Evolutionary conservation across 1,284 basidiomycete species (phyloP).

Genomic region (Paramarasmius palmivorus): DNA sequence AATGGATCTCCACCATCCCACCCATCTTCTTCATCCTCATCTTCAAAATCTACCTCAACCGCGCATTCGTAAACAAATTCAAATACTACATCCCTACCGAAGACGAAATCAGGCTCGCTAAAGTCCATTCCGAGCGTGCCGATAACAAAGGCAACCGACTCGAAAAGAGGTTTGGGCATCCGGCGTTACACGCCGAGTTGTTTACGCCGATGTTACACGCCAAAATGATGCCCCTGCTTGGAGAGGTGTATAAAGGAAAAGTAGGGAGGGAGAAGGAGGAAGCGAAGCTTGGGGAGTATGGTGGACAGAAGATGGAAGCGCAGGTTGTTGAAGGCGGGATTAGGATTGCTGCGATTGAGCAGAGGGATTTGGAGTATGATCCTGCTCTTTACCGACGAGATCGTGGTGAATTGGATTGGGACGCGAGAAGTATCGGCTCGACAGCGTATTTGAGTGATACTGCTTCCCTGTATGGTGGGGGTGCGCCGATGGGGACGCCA

Average conservation of each 20-base stretch:
- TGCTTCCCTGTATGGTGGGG: slow-evolving; percentile 39
- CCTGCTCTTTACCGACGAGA: slow-evolving; percentile 72
- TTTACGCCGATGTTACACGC: slow-evolving; percentile 90
- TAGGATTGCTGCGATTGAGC: slow-evolving; percentile 75
- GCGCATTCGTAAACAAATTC: slow-evolving; percentile 71
- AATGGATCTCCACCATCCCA: slow-evolving; percentile 74
- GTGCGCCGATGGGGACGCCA: slow-evolving; percentile 43
- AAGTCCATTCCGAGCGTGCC: slow-evolving; percentile 69
- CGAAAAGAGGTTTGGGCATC: slow-evolving; percentile 85
- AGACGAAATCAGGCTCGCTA: slow-evolving; percentile 67
- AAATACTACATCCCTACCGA: slow-evolving; percentile 76
- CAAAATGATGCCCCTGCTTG: slow-evolving; percentile 76
- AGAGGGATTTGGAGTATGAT: slow-evolving; percentile 79
- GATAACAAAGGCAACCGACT: slow-evolving; percentile 72
- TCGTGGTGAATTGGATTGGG: slow-evolving; percentile 81
- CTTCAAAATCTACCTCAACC: slow-evolving; percentile 84
- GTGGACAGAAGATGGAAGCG: slow-evolving; percentile 71
- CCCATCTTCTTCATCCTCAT: slow-evolving; percentile 73
- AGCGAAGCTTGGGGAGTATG: slow-evolving; percentile 70
- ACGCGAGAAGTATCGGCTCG: slow-evolving; percentile 68
- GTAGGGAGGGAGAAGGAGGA: slow-evolving; percentile 60
- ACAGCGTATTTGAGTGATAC: slow-evolving; percentile 49
- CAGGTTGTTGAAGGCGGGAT: slow-evolving; percentile 73
- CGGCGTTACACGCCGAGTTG: slow-evolving; percentile 75
- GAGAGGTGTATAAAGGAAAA: slow-evolving; percentile 75